Base-by-base conservation (phyloP, 441 rosid genomes). In the Brassica hybrid region DNA sequence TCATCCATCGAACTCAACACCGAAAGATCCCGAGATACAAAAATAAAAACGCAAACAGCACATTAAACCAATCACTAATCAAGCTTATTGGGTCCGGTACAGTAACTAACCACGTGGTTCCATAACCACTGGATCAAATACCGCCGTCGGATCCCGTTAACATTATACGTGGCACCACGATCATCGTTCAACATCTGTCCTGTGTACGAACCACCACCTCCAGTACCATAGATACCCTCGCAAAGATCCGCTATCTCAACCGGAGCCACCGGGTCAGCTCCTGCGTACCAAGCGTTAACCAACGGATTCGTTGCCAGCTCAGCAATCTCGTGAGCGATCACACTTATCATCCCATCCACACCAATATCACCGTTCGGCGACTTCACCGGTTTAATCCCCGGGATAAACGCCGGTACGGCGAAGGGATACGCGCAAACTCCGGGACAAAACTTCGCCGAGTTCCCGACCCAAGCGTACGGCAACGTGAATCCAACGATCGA, bases 391-490 rank as follows among this genome's bases (percentile, higher is more conserved):
- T 89, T 90, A 23, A 86, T 43, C 16, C 94, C 94, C 8, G 92
- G 92, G 1, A 89, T 88, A 62, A 68, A 90, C 2, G 62, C 66
- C 2, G 98, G 96, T 0, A 88, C 94, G 17, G 97, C 93, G 79
- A 93, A 95, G 1, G 99, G 99, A 66, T 95, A 95, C 0, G 99
- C 98, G 57, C 99, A 95, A 8, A 82, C 81, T 1, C 95, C 99
- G 0, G 99, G 96, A 73, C 99, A 95, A 0, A 72, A 77, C 83
- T 87, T 90, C 5, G 88, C 97, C 32, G 97, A 91, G 82, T 95
- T 93, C 1, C 99, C 99, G 2, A 95, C 90, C 99, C 99, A 95
- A 18, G 99, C 99, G 88, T 91, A 95, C 62, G 99, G 99, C 25
- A 93, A 80, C 76, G 98, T 90, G 84, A 83, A 88, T 2, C 99